Conservation (phyloP, 2,329 filamentous ascomycete genomes). For the Zymoseptoria passerinii region DNA sequence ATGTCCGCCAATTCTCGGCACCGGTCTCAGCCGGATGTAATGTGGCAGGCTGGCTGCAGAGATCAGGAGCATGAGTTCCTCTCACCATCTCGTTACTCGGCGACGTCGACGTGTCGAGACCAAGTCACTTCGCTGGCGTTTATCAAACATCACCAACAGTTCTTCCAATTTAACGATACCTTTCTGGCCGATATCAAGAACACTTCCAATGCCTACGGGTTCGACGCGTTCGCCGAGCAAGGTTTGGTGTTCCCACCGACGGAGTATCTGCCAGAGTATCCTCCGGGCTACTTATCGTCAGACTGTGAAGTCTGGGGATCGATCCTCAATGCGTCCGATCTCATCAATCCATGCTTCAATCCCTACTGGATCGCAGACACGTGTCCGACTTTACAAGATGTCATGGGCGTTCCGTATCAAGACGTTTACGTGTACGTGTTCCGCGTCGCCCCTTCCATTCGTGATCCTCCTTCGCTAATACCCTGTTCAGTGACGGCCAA, state of each 20-base stretch:
- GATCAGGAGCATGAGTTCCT: not conserved
- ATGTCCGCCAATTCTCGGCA: not conserved
- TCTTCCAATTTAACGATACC: conserved; percentile 37
- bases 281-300: conserved; percentile 5
- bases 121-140: conserved; percentile 5
- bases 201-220: conserved; percentile 29
- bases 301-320: conserved; percentile 27
- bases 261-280: conserved; percentile 16
- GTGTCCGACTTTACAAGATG: conserved; percentile 23
- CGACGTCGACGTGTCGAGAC: conserved; percentile 20
- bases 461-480: conserved; percentile 50
- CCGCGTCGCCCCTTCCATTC: conserved; percentile 38
- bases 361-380: conserved; percentile 26
- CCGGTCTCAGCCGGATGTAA: not conserved
- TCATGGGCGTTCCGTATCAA: conserved; percentile 10
- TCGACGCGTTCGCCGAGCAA: conserved; percentile 41
- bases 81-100: conserved; percentile 34
- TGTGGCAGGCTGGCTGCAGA: not conserved
- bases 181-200: conserved; percentile 31
- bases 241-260: conserved; percentile 33
- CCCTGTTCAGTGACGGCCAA: conserved; percentile 1
- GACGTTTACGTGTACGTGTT: conserved; percentile 5
- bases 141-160: conserved; percentile 21
- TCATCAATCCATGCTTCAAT: conserved; percentile 29
- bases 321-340: conserved; percentile 24